phyloP scores from a whole-genome alignment of 2,329 filamentous ascomycete species.

The Sporothrix brunneoviolacea region DNA sequence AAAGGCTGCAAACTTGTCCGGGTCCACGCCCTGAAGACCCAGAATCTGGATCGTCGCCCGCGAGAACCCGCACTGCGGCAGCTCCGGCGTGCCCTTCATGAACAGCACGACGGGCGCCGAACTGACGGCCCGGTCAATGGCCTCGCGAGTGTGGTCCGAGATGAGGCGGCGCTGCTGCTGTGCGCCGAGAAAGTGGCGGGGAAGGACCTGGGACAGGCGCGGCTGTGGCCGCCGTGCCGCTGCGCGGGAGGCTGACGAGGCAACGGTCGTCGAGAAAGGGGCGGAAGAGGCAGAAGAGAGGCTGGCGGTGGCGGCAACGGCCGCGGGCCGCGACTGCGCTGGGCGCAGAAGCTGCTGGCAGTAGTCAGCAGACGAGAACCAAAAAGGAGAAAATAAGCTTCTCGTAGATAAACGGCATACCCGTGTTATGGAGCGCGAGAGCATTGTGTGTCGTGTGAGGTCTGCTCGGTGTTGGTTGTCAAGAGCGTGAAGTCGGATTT shows the following conservation, averaged over 20 bases:
- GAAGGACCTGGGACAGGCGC: background rate
- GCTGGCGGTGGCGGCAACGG: background rate
- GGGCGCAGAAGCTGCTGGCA: conserved; percentile 12
- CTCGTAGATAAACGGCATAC: no score
- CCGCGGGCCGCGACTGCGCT: background rate
- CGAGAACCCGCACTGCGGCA: conserved; percentile 81
- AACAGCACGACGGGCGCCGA: conserved; percentile 93
- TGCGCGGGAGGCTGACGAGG: background rate
- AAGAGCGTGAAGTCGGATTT: background rate
- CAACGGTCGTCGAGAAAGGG: conserved; percentile 7
- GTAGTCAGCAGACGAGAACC: background rate
- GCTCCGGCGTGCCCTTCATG: conserved; percentile 84
- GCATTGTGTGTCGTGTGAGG: conserved; percentile 9
- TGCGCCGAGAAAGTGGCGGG: background rate
- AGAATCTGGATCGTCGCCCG: conserved; percentile 91
- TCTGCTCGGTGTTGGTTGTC: background rate
- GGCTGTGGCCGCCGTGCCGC: background rate
- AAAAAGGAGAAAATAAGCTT: background rate
- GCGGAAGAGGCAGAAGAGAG: background rate
- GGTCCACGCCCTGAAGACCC: conserved; percentile 89
- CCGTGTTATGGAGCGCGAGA: conserved; percentile 15
- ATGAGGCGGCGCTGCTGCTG: conserved; percentile 31
- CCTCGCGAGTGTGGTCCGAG: conserved; percentile 69
- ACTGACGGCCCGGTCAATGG: conserved; percentile 83
- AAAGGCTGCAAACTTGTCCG: conserved; percentile 93